phyloP scores from a whole-genome alignment of 164 flowering plant genomes.

The Stephania japonica region DNA sequence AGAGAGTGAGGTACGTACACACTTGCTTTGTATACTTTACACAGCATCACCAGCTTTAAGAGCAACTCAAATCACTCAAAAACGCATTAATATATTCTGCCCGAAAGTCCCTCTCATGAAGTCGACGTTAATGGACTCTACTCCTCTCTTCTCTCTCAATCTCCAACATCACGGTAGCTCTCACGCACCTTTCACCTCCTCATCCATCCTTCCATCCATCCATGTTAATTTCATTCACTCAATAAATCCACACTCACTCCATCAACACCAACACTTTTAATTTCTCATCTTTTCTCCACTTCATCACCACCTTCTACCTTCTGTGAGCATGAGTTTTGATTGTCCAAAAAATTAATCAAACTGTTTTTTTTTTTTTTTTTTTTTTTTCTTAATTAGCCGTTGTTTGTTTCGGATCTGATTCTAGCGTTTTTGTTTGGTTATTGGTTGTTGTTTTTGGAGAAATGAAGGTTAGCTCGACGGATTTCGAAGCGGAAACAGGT shows the following conservation, averaged over 20 bases:
- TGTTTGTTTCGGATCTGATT: neutral
- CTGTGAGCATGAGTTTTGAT: neutral
- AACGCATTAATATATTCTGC: neutral
- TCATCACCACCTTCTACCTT: neutral
- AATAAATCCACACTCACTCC: neutral
- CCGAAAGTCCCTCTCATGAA: neutral
- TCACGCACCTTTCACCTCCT: too few relatives aligned
- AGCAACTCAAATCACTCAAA: neutral
- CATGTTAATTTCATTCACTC: too few relatives aligned
- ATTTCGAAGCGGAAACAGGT: slow-evolving; percentile 9
- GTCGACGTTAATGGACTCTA: neutral
- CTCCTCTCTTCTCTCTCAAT: neutral
- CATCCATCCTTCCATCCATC: too few relatives aligned
- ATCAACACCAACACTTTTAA: neutral
- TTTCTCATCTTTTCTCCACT: neutral
- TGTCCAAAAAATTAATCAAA: too few relatives aligned
- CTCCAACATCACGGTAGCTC: neutral
- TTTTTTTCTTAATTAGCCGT: neutral
- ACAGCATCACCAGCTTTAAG: neutral
- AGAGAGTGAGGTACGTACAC: too few relatives aligned
- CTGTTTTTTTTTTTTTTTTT: too few relatives aligned
- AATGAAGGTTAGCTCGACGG: neutral
- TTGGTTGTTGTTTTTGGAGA: slow-evolving; percentile 7
- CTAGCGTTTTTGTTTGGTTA: neutral
- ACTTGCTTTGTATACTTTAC: neutral